A percentile compares a stretch with the other conserved stretches of the same genome.
phyloP scores from a whole-genome alignment of 768 basidiomycete species.

The Jaapia argillacea region DNA sequence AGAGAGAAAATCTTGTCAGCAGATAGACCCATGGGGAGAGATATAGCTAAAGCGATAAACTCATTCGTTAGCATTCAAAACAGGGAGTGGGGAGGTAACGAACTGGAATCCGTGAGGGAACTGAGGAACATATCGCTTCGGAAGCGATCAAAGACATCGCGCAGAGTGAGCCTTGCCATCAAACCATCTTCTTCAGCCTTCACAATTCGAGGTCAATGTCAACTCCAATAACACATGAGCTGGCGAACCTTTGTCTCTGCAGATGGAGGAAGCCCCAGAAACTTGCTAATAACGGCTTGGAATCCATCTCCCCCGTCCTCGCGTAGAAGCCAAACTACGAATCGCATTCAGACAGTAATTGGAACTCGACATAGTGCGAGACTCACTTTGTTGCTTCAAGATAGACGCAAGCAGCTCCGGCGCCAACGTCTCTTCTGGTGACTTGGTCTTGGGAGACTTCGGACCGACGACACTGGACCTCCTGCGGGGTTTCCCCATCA shows the following conservation, averaged over 20 bases:
- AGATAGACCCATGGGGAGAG: constrained; percentile 73
- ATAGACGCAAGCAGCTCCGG: constrained; percentile 53
- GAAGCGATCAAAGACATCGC: constrained; percentile 71
- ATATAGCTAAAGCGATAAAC: constrained; percentile 46
- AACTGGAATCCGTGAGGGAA: constrained; percentile 86
- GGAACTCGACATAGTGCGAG: neutral
- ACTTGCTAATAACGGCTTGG: constrained; percentile 43
- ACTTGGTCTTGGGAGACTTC: constrained; percentile 8
- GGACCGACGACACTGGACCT: constrained; percentile 10
- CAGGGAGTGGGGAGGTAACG: constrained; percentile 19
- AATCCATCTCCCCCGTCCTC: constrained; percentile 45
- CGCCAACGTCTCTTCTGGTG: constrained; percentile 37
- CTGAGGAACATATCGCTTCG: constrained; percentile 83
- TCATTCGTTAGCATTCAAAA: neutral
- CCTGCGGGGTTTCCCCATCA: too few relatives aligned
- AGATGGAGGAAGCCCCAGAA: constrained; percentile 46
- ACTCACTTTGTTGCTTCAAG: constrained; percentile 60
- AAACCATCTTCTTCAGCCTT: constrained; percentile 72
- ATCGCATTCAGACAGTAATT: constrained; percentile 6
- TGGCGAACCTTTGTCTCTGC: constrained; percentile 43
- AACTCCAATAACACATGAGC: neutral
- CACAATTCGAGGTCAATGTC: constrained; percentile 1
- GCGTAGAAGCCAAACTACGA: constrained; percentile 56
- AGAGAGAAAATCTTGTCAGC: constrained; percentile 27
- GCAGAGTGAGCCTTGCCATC: constrained; percentile 69